Percentiles rank a stretch among this genome's conserved stretches.
Evolutionary conservation across 305 asterid genomes (phyloP).

Genomic region (Stenogyne calaminthoides): DNA sequence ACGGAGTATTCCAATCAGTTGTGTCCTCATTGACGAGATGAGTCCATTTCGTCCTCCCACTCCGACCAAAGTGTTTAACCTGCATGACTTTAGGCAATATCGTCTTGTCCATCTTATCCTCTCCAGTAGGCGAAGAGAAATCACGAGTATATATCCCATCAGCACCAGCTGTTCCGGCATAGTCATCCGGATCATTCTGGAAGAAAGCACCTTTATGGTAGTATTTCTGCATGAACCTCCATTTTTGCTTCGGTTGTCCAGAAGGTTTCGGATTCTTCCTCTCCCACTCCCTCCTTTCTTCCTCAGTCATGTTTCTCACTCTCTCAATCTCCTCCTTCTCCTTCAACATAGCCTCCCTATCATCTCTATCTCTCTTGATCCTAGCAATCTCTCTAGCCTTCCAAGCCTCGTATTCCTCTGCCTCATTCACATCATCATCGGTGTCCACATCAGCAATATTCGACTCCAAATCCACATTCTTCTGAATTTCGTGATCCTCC

Average conservation of each 20-base stretch:
- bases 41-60: slow-evolving; percentile 98
- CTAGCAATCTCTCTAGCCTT: slow-evolving; percentile 89
- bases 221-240: slow-evolving; percentile 97
- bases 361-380: slow-evolving; percentile 94
- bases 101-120: slow-evolving; percentile 91
- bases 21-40: slow-evolving; percentile 96
- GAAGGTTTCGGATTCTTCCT: slow-evolving; percentile 83
- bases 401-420: slow-evolving; percentile 96
- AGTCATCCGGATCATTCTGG: slow-evolving; percentile 70
- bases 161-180: slow-evolving; percentile 68
- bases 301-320: slow-evolving; percentile 96
- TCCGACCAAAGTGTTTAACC: slow-evolving; percentile 96
- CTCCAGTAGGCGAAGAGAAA: slow-evolving; percentile 87
- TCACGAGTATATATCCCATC: slow-evolving; percentile 64
- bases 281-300: slow-evolving; percentile 98
- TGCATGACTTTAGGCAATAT: slow-evolving; percentile 97
- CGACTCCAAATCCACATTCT: slow-evolving; percentile 62
- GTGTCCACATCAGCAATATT: slow-evolving; percentile 87
- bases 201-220: slow-evolving; percentile 97
- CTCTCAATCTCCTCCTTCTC: slow-evolving; percentile 93
- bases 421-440: slow-evolving; percentile 87
- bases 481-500: slow-evolving; percentile 78
- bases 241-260: slow-evolving; percentile 55
- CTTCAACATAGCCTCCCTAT: slow-evolving; percentile 76
- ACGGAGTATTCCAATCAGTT: slow-evolving; percentile 98